Evolutionary conservation across 306 rosid species (phyloP).

Genomic region (Ziziphus jujuba): DNA sequence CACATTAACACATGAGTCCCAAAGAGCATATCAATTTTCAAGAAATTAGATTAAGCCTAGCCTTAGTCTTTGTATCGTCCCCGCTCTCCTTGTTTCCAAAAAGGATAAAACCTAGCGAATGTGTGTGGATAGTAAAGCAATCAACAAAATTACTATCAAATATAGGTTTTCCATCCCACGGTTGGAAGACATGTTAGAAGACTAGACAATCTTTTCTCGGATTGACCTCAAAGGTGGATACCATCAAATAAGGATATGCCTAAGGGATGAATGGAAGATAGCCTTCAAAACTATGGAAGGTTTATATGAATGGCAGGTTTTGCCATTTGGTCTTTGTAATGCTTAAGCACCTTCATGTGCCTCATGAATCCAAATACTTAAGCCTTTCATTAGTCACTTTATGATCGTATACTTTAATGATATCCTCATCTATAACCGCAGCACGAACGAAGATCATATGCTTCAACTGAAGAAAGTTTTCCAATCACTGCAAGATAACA

Average conservation of each 20-base stretch:
- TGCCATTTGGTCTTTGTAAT: slow-evolving; percentile 1
- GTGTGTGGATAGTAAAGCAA: background rate
- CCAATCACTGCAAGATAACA: no score
- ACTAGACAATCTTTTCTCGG: background rate
- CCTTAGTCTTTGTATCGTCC: background rate
- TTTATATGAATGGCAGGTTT: background rate
- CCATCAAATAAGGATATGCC: background rate
- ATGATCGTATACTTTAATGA: no score
- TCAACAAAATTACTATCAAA: background rate
- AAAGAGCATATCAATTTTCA: background rate
- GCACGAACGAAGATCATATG: no score
- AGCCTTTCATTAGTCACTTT: no score
- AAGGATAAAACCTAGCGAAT: background rate
- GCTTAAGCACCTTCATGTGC: no score
- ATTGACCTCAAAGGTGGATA: background rate
- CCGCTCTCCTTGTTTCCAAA: background rate
- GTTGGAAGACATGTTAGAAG: background rate
- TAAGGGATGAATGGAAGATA: background rate
- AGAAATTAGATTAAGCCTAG: background rate
- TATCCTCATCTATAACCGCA: no score
- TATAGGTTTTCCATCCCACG: background rate
- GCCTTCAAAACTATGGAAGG: no score
- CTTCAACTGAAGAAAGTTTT: no score
- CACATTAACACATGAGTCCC: background rate
- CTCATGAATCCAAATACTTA: no score